Percentiles rank a stretch among this genome's conserved stretches.
Conservation (phyloP, 2,329 filamentous ascomycete species). For the Botrytis elliptica region DNA sequence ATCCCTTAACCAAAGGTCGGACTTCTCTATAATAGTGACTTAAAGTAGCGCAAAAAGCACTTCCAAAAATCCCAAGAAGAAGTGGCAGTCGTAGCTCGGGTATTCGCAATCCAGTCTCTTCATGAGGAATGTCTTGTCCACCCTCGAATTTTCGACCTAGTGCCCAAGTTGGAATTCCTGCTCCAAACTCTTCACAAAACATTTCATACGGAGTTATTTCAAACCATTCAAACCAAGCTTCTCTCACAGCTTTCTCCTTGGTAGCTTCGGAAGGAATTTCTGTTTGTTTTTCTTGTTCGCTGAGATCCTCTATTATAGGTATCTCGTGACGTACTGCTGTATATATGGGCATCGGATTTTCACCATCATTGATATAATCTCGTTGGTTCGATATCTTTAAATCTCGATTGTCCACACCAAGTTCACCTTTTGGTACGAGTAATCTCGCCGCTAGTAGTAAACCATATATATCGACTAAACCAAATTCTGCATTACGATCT, state of each 20-base stretch:
- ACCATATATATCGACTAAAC: slow-evolving; percentile 91
- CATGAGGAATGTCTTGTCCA: slow-evolving; percentile 64
- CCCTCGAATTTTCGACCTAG: slow-evolving; percentile 78
- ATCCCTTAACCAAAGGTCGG: slow-evolving; percentile 71
- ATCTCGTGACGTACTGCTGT: slow-evolving; percentile 96
- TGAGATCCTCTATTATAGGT: slow-evolving; percentile 56
- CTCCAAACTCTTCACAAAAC: slow-evolving; percentile 87
- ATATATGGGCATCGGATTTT: slow-evolving; percentile 89
- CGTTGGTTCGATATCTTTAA: slow-evolving; percentile 90
- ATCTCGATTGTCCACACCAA: slow-evolving; percentile 72
- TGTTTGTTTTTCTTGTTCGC: slow-evolving; percentile 41
- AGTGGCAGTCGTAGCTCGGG: slow-evolving; percentile 83
- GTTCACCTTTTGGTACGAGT: slow-evolving; percentile 81
- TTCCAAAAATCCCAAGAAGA: slow-evolving; percentile 92
- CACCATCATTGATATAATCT: slow-evolving; percentile 70
- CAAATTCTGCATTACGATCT: slow-evolving; percentile 75
- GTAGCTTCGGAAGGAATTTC: slow-evolving; percentile 46
- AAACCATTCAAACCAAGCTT: slow-evolving; percentile 98
- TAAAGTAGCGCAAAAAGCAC: slow-evolving; percentile 91
- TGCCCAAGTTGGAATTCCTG: slow-evolving; percentile 94
- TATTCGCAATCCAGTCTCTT: slow-evolving; percentile 66
- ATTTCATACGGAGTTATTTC: slow-evolving; percentile 94
- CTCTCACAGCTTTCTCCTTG: slow-evolving; percentile 54
- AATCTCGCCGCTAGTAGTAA: slow-evolving; percentile 80
- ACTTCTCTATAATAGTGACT: slow-evolving; percentile 96